Conservation (phyloP, 1,284 basidiomycete species). For the Mycosarcoma maydis region DNA sequence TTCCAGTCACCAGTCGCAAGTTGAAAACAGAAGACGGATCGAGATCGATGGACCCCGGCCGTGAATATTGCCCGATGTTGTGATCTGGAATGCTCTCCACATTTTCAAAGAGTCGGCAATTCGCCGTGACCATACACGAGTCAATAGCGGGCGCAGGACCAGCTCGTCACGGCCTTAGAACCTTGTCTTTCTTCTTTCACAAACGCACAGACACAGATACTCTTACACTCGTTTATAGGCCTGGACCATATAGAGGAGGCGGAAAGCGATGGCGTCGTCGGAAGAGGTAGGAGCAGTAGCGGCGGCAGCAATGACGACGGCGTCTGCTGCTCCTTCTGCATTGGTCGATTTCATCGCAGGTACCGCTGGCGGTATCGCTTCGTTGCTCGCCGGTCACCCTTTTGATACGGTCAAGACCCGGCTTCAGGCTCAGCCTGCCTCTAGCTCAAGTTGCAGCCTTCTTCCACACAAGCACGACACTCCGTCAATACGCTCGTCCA, state of each 20-base stretch:
- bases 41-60: neutral
- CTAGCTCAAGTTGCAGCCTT: too few species aligned
- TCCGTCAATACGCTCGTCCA: neutral
- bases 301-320: neutral
- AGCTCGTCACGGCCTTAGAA: too few species aligned
- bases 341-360: constrained; percentile 64
- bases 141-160: too few species aligned
- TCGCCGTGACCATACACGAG: neutral
- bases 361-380: constrained; percentile 57
- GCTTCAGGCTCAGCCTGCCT: constrained; percentile 43
- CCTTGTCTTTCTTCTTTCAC: neutral
- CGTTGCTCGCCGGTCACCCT: constrained; percentile 56
- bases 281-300: neutral
- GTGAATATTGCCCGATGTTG: too few species aligned
- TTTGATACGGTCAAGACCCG: constrained; percentile 65
- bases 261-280: constrained; percentile 3
- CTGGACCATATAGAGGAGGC: neutral
- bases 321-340: constrained; percentile 41
- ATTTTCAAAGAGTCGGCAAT: too few species aligned
- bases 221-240: neutral
- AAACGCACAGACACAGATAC: neutral
- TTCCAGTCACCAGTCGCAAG: too few species aligned
- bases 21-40: neutral
- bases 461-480: too few species aligned
- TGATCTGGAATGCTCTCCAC: too few species aligned